Base-by-base conservation (phyloP, 108 stramenopile genomes). In the Skeletonema costatum region DNA sequence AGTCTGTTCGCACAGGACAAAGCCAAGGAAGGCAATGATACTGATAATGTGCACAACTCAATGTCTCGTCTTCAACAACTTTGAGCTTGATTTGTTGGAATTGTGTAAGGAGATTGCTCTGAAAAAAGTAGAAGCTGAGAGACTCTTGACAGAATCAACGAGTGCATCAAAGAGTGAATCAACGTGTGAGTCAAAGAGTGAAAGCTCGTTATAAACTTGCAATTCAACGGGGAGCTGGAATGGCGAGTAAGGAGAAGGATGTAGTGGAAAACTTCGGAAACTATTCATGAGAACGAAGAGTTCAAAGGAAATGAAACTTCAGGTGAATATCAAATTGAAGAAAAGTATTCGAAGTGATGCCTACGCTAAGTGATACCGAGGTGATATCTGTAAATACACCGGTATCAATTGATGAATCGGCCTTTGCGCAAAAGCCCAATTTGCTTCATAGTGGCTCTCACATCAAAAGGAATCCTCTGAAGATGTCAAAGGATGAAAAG, bases 381-480 rank as follows among this genome's bases (percentile, higher is more conserved):
- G 64, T 59, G 6, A 46, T 72, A 6, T 77, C 76, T 16, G 82
- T 83, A 25, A 58, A 77, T 74, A 77, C 82, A 29, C 77, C 82
- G 7, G 38, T 83, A 10, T 76, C 76, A 2, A 60, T 65, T 44
- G 82, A 83, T 21, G 50, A 73, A 19, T 39, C 21, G 17, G 46
- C 75, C 11, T 65, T 66, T 39, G 39, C 16, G 3, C 35, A 56
- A 19, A 44, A 36, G 6, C 33, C 31, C 39, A 68, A 33, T 32
- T 13, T 83, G 39, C n/a, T 77, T 13, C 73, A 73, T 36, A 71
- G 72, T 11, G 65, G 53, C 0, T 83, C 75, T 39, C 39, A 73
- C 32, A 68, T 73, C 35, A 70, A 64, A 11, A 67, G 19, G 6
- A 5, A 51, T 51, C 16, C 16, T 25, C 51, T 25, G 51, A 21